Base-by-base conservation (phyloP, 2,329 filamentous ascomycete species). In the Colletotrichum sp. region DNA sequence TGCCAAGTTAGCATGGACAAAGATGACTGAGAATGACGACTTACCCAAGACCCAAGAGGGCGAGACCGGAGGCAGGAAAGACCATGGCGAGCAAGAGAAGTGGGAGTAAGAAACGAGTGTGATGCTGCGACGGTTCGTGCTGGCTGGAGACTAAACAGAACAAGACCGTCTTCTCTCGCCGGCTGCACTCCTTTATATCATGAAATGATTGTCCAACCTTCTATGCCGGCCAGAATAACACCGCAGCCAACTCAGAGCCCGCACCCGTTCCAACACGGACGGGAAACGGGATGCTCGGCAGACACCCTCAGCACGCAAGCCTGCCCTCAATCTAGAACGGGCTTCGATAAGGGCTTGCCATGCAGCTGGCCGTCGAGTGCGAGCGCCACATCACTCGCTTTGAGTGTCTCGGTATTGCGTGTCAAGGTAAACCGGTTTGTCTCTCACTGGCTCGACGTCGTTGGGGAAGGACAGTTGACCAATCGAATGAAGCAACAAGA, bases 1-100 rank as follows among this genome's bases (percentile, higher is more conserved):
- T 84, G 52, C 5, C 18, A 65, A 55, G 67, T 57, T 7, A 67
- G 63, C 5, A 9, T 18, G 2, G 24, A 13, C 13, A 63, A 59
- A 8, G 6, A 61, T 34, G 30, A 21, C 15, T 36, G 16, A 66
- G 28, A 18, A 16, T 30, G 18, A 28, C 24, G 16, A 63, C 78
- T 59, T 78, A 84, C 83, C 80, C 79, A 65, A 82, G 73, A 67
- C 81, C 82, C 36, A 80, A 13, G 15, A 84, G 78, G 78, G 79
- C 76, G n/a, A 82, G 77, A 65, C 76, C 72, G 78, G 76, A 24
- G 69, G 79, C n/a, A 57, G 71, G 73, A 74, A 78, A 78, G 69
- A 81, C 77, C 78, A 82, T 80, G 57, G 72, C 70, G 64, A 69
- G 59, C 36, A 34, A 34, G 63, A 24, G 34, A 48, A 48, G 6